Conservation (phyloP, 305 asterid species). For the Fraxinus greggii region DNA sequence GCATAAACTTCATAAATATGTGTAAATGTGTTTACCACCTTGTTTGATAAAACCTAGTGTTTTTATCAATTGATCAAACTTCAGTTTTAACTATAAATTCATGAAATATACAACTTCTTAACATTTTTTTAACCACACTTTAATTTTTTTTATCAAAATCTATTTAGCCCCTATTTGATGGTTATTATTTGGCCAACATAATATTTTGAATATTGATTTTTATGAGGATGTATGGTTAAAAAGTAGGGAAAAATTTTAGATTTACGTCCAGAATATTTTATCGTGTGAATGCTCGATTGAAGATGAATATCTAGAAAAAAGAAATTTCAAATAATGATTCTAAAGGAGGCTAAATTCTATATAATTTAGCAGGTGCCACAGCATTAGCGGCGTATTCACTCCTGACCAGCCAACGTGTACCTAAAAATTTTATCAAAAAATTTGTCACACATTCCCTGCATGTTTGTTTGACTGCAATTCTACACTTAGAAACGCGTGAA, state of each 20-base stretch:
- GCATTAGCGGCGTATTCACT: not conserved
- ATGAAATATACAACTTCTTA: not conserved
- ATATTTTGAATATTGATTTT: too few relatives aligned
- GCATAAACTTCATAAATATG: not conserved
- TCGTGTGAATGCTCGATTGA: not conserved
- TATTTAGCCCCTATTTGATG: not conserved
- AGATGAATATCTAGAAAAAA: too few relatives aligned
- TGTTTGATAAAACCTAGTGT: not conserved
- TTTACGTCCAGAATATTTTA: too few relatives aligned
- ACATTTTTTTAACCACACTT: not conserved
- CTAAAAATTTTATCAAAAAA: not conserved
- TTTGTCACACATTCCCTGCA: not conserved
- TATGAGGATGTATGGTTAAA: too few relatives aligned
- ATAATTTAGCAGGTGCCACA: not conserved
- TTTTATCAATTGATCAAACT: not conserved
- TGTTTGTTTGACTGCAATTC: not conserved
- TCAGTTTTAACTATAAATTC: not conserved
- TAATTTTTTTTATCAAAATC: not conserved
- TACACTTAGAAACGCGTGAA: not conserved
- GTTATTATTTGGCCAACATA: not conserved
- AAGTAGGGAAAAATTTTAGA: too few relatives aligned
- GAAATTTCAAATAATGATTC: too few relatives aligned
- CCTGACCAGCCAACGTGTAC: not conserved
- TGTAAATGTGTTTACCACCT: not conserved
- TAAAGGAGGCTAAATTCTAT: not conserved